phyloP scores from a whole-genome alignment of 1,284 basidiomycete species.

The Porodaedalea pini region DNA sequence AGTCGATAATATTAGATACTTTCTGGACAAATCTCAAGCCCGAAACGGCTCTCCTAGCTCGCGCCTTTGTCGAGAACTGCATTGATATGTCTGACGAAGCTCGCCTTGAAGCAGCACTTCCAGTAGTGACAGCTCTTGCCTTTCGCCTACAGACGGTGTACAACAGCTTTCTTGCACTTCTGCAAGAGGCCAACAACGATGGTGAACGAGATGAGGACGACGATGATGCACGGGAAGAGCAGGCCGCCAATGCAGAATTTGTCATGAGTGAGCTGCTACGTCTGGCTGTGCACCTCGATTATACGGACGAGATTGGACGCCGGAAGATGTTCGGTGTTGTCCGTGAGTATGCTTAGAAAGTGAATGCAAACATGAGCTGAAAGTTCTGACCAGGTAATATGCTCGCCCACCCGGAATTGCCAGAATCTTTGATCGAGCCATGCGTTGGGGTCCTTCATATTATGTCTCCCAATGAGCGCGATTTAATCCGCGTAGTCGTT shows the following conservation, averaged over 20 bases:
- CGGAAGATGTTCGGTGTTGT: conserved; percentile 89
- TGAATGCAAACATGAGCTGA: background rate
- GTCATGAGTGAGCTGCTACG: conserved; percentile 80
- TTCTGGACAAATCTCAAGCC: conserved; percentile 81
- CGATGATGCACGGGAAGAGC: conserved; percentile 49
- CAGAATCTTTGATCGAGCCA: conserved; percentile 72
- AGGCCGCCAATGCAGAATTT: conserved; percentile 64
- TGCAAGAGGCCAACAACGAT: conserved; percentile 43
- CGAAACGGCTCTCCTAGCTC: conserved; percentile 80
- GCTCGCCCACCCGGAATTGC: conserved; percentile 80
- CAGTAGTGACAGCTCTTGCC: conserved; percentile 87
- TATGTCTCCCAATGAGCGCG: conserved; percentile 82
- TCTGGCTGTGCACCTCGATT: conserved; percentile 84
- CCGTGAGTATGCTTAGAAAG: conserved; percentile 46
- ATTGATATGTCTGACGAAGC: conserved; percentile 59
- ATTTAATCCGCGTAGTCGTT: conserved; percentile 91
- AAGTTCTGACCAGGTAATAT: conserved; percentile 59
- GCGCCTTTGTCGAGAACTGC: conserved; percentile 84
- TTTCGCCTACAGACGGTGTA: conserved; percentile 82
- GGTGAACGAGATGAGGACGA: conserved; percentile 31
- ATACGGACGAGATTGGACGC: conserved; percentile 91
- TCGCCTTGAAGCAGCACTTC: conserved; percentile 73
- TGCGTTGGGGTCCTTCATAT: conserved; percentile 86
- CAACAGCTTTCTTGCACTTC: conserved; percentile 58
- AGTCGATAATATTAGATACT: conserved; percentile 42